These are phyloP conservation scores for Sugiyamaella qingdaonensis DNA, from an alignment of 805 yeast genomes.

Conservation along the genomic window DNA sequence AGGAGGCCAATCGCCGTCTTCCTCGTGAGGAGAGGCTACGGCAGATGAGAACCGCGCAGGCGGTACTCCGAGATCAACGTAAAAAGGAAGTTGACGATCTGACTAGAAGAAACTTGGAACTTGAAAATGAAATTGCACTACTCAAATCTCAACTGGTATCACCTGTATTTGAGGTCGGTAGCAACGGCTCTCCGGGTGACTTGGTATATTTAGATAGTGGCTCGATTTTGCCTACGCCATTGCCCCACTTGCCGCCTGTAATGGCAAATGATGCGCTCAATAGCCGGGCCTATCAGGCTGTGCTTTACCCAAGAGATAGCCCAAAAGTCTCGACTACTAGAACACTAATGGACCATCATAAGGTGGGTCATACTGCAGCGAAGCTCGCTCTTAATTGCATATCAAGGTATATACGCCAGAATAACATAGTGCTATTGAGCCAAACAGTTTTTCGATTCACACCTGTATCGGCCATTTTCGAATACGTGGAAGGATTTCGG, in stretches of 20 bases:
- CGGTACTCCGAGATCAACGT: not conserved
- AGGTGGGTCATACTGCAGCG: not conserved
- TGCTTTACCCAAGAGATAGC: not conserved
- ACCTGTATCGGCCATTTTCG: not conserved
- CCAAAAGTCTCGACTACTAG: not conserved
- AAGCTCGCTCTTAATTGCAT: not conserved
- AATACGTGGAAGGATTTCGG: not conserved
- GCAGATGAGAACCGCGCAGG: not conserved
- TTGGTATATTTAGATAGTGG: no score
- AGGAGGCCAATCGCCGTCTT: not conserved
- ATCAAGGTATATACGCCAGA: not conserved
- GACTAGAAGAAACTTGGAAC: not conserved
- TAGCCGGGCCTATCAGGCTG: not conserved
- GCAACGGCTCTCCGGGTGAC: no score
- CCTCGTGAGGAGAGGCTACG: not conserved
- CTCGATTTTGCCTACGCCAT: no score
- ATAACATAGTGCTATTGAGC: not conserved
- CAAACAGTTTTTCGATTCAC: constrained; percentile 1
- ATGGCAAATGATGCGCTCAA: not conserved
- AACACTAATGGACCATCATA: not conserved
- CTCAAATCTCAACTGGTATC: not conserved
- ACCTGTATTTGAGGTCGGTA: no score
- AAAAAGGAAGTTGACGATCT: not conserved
- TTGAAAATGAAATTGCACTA: not conserved
- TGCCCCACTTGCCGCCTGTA: not conserved